These are phyloP conservation scores for Scenedesmus sp. DNA, from an alignment of 163 green algal genomes.

Conservation along the genomic window DNA sequence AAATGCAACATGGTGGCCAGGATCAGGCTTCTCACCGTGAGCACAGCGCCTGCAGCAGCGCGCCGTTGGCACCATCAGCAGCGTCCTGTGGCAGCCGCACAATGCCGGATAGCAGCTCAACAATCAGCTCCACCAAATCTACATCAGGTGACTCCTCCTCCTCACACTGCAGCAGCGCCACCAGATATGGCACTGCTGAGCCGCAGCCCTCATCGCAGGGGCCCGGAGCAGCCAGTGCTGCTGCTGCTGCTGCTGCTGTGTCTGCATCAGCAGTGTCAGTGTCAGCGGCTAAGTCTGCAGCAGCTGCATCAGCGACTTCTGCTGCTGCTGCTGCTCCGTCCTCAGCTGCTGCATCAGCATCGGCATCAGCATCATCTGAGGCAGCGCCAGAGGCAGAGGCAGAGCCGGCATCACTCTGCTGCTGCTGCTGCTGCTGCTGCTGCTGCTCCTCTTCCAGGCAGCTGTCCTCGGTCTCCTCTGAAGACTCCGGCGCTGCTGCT, in stretches of 20 bases:
- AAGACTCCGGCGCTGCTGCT: background rate
- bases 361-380: background rate
- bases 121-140: conserved; percentile 1
- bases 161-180: conserved; percentile 12
- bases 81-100: background rate
- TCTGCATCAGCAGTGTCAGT: background rate
- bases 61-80: background rate
- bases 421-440: conserved; percentile 38
- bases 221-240: background rate
- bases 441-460: background rate
- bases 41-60: background rate
- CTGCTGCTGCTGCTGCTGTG: conserved; percentile 16
- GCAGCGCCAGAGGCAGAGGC: background rate
- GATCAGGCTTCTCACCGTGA: background rate
- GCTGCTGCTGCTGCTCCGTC: background rate
- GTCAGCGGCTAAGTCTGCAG: background rate
- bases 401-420: background rate
- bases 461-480: background rate
- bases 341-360: background rate
- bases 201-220: background rate
- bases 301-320: background rate
- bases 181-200: conserved; percentile 7
- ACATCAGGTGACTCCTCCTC: conserved; percentile 20
- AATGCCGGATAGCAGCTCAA: background rate
- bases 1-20: no score